Conservation (phyloP, 2,329 filamentous ascomycete genomes). For the Xylariaceae sp. region DNA sequence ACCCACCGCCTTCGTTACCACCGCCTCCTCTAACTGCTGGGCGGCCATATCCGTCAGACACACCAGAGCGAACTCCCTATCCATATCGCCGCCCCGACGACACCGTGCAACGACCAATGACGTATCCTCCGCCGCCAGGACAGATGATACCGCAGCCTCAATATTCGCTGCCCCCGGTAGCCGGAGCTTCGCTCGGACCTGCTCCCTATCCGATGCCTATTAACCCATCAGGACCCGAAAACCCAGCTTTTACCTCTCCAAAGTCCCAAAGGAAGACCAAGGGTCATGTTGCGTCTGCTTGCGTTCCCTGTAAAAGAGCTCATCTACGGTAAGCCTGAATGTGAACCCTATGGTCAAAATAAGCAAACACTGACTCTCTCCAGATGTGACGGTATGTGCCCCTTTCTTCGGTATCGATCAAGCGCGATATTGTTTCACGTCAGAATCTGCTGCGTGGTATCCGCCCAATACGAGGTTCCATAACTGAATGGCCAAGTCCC, state of each 20-base stretch:
- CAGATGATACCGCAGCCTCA: constrained; percentile 34
- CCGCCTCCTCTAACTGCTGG: constrained; percentile 22
- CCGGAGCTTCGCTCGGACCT: constrained; percentile 30
- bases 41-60: constrained; percentile 37
- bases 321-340: constrained; percentile 59
- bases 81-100: constrained; percentile 38
- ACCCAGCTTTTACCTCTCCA: constrained; percentile 47
- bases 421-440: neutral
- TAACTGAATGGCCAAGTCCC: neutral
- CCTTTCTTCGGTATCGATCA: constrained; percentile 3
- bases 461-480: neutral
- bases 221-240: constrained; percentile 40
- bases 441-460: neutral
- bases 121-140: constrained; percentile 33
- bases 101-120: constrained; percentile 29
- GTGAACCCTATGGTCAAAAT: constrained; percentile 9
- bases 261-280: constrained; percentile 65
- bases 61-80: constrained; percentile 38
- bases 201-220: constrained; percentile 28
- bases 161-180: constrained; percentile 33
- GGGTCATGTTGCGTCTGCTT: constrained; percentile 78
- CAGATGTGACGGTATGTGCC: constrained; percentile 60
- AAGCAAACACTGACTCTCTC: constrained; percentile 31
- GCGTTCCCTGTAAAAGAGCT: constrained; percentile 78
- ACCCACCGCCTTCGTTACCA: constrained; percentile 28